Conservation (phyloP, 768 basidiomycete genomes). For the Tylopilus rubrobrunneus region DNA sequence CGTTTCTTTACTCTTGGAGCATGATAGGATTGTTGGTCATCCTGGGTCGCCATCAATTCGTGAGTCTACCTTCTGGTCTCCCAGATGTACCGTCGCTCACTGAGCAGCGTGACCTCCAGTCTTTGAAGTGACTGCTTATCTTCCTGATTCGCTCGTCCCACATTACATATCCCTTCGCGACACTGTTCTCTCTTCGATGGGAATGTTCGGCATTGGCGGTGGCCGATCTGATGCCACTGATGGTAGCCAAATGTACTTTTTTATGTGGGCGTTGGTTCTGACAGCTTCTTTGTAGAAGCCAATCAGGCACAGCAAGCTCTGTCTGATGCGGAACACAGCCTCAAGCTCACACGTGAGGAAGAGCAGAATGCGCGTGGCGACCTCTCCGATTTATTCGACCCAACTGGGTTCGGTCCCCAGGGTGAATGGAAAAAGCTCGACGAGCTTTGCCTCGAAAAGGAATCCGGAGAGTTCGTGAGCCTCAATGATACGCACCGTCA, state of each 20-base stretch:
- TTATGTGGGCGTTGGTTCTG: neutral
- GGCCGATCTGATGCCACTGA: constrained; percentile 35
- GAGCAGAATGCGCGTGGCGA: constrained; percentile 54
- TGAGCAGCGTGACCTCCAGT: constrained; percentile 43
- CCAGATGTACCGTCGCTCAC: neutral
- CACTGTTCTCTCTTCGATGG: constrained; percentile 57
- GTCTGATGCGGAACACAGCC: constrained; percentile 57
- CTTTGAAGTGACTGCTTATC: constrained; percentile 73
- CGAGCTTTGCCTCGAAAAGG: constrained; percentile 70
- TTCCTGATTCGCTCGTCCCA: constrained; percentile 78
- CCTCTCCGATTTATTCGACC: constrained; percentile 61
- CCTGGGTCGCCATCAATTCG: constrained; percentile 48
- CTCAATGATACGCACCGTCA: no score
- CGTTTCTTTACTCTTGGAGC: constrained; percentile 68
- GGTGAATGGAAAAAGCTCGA: constrained; percentile 98
- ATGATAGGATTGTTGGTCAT: constrained; percentile 63
- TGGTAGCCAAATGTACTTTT: constrained; percentile 28
- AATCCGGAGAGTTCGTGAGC: constrained; percentile 84
- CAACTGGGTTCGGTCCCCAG: constrained; percentile 63
- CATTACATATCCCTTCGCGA: constrained; percentile 68
- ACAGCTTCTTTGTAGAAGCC: constrained; percentile 39
- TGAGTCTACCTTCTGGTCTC: constrained; percentile 36
- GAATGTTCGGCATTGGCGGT: constrained; percentile 56
- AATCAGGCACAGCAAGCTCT: constrained; percentile 60
- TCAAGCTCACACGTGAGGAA: constrained; percentile 50